Evolutionary conservation across 805 yeast genomes (phyloP).

Genomic region (Kodamaea nitidulidarum): DNA sequence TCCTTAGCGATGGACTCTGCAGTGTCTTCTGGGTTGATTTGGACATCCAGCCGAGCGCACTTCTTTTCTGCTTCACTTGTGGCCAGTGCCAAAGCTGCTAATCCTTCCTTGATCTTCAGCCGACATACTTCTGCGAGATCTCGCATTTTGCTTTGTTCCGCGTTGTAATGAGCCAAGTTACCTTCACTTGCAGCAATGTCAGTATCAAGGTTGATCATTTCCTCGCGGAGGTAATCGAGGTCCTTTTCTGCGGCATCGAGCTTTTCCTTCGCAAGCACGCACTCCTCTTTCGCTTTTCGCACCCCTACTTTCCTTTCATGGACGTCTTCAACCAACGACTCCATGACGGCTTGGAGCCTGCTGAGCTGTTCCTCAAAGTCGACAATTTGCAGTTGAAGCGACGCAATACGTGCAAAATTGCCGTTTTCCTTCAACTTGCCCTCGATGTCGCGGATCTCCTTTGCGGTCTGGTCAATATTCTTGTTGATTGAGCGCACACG

Average conservation of each 20-base stretch:
- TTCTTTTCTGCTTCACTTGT: conserved; percentile 29
- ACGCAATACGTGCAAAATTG: conserved; percentile 39
- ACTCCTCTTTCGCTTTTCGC: conserved; percentile 2
- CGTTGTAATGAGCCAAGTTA: conserved; percentile 11
- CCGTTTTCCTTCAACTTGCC: conserved; percentile 42
- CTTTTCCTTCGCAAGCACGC: conserved; percentile 5
- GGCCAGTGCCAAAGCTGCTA: conserved; percentile 13
- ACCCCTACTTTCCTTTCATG: conserved; percentile 12
- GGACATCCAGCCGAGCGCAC: conserved; percentile 48
- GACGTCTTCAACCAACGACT: conserved; percentile 18
- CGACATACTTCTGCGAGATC: conserved; percentile 10
- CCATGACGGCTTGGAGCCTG: conserved; percentile 24
- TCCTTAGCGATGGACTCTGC: conserved; percentile 48
- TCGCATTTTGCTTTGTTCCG: conserved; percentile 11
- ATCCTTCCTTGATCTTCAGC: conserved; percentile 13
- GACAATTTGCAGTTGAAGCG: conserved; percentile 31
- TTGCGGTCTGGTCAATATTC: conserved; percentile 12
- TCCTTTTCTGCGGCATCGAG: conserved; percentile 5
- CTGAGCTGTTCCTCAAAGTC: conserved; percentile 25
- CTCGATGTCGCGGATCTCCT: conserved; percentile 22
- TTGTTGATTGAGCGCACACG: conserved; percentile 7
- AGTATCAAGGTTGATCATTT: conserved; percentile 16
- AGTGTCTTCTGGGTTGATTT: conserved; percentile 35
- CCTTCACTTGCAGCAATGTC: conserved; percentile 13
- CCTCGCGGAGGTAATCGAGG: conserved; percentile 10